phyloP scores from a whole-genome alignment of 495 filamentous ascomycete species.

The Neurospora terricola region DNA sequence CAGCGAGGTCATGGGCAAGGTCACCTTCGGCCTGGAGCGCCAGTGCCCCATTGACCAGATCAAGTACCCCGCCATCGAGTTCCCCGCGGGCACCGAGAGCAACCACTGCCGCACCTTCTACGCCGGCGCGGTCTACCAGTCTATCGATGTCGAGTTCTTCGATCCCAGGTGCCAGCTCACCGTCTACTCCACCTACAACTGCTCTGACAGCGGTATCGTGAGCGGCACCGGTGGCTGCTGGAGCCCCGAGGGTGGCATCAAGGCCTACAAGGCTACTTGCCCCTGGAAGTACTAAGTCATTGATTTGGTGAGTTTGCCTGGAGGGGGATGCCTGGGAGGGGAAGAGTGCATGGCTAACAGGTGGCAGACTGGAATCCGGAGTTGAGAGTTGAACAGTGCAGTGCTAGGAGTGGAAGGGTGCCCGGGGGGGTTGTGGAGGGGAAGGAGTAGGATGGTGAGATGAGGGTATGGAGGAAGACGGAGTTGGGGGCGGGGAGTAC shows the following conservation, averaged over 20 bases:
- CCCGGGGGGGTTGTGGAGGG: neutral
- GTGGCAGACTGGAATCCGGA: neutral
- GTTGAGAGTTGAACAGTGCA: neutral
- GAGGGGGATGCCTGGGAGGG: no score
- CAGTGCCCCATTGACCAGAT: slow-evolving; percentile 50
- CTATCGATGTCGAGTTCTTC: neutral
- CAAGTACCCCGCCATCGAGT: slow-evolving; percentile 4
- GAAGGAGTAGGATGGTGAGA: neutral
- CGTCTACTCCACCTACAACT: slow-evolving; percentile 1
- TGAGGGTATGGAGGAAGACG: neutral
- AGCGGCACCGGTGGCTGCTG: slow-evolving; percentile 1
- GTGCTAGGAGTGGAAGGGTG: neutral
- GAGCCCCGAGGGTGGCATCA: slow-evolving; percentile 5
- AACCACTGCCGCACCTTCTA: slow-evolving; percentile 1
- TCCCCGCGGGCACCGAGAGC: neutral
- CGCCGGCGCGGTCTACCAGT: neutral
- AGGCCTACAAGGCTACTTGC: slow-evolving; percentile 1
- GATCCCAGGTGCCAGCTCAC: slow-evolving; percentile 4
- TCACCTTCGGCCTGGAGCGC: slow-evolving; percentile 65
- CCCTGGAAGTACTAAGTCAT: neutral
- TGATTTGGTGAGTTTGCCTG: neutral
- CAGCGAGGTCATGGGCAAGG: slow-evolving; percentile 25
- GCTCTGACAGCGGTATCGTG: slow-evolving; percentile 1
- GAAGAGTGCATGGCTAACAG: no score
- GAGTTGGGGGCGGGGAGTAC: neutral